Evolutionary conservation across 2,329 filamentous ascomycete genomes (phyloP).

Genomic region (Cytospora paraplurivora): DNA sequence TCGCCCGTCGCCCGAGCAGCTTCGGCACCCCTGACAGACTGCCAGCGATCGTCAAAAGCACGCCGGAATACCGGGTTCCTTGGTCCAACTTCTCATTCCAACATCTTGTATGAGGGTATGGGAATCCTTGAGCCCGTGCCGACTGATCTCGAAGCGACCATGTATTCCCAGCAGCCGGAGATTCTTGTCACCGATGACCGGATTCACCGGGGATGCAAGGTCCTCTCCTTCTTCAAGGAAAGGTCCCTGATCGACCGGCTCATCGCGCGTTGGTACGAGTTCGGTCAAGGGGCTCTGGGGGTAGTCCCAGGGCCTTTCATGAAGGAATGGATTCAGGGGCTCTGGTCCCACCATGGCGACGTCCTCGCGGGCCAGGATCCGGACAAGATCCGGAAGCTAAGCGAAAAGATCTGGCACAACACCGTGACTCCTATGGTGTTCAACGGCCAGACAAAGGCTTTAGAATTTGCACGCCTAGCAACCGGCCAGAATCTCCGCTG

Average conservation of each 20-base stretch:
- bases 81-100: constrained; percentile 37
- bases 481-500: constrained; percentile 39
- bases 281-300: constrained; percentile 34
- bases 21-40: constrained; percentile 37
- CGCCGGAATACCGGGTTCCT: constrained; percentile 36
- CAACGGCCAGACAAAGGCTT: constrained; percentile 35
- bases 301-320: constrained; percentile 37
- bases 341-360: constrained; percentile 35
- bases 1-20: constrained; percentile 35
- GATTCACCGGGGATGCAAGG: constrained; percentile 37
- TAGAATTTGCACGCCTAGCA: constrained; percentile 35
- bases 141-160: constrained; percentile 32
- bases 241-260: constrained; percentile 36
- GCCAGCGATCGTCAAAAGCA: constrained; percentile 29
- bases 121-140: constrained; percentile 34
- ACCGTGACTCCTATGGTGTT: constrained; percentile 36
- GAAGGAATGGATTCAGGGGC: constrained; percentile 38
- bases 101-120: constrained; percentile 39
- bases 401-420: constrained; percentile 40
- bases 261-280: constrained; percentile 36
- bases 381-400: constrained; percentile 38
- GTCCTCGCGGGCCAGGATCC: constrained; percentile 38
- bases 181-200: constrained; percentile 37
- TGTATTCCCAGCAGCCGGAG: constrained; percentile 30
- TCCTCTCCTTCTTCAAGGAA: constrained; percentile 39